Evolutionary conservation across 495 filamentous ascomycete genomes (phyloP).

Genomic region (Aspergillus hancockii): DNA sequence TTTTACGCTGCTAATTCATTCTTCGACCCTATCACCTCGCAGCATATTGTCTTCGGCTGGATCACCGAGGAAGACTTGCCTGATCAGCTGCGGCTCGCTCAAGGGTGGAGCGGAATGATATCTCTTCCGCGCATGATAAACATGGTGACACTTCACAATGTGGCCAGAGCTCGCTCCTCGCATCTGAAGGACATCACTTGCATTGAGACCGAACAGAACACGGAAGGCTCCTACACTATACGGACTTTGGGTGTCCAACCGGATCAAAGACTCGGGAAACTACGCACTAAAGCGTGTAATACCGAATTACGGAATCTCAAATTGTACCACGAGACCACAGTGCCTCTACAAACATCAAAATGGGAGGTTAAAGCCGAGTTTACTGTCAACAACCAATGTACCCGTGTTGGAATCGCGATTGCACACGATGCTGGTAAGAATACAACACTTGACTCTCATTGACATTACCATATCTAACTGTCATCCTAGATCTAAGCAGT

Average conservation of each 20-base stretch:
- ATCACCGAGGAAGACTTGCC: conserved; percentile 39
- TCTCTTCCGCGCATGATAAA: neutral
- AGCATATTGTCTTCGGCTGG: conserved; percentile 35
- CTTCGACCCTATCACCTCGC: conserved; percentile 29
- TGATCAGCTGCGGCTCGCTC: conserved; percentile 30
- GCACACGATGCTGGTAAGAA: conserved; percentile 26
- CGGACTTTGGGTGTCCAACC: conserved; percentile 34
- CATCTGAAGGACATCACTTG: conserved; percentile 31
- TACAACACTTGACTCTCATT: neutral
- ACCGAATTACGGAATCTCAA: neutral
- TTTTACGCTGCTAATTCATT: conserved; percentile 39
- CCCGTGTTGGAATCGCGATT: conserved; percentile 30
- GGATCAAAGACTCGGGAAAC: conserved; percentile 25
- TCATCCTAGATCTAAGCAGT: conserved; percentile 12
- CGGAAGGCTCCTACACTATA: conserved; percentile 26
- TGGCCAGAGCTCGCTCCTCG: conserved; percentile 19
- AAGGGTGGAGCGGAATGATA: conserved; percentile 35
- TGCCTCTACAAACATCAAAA: conserved; percentile 22
- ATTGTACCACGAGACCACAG: neutral
- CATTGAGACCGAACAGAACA: conserved; percentile 22
- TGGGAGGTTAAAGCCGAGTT: conserved; percentile 34
- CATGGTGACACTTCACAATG: neutral
- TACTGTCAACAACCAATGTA: conserved; percentile 24
- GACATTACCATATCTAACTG: neutral
- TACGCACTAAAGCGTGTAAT: conserved; percentile 22